Percentiles rank a stretch among this genome's conserved stretches.
These are phyloP conservation scores for Halophytophthora polymorphica DNA, from an alignment of 352 stramenopile species.

Conservation along the genomic window DNA sequence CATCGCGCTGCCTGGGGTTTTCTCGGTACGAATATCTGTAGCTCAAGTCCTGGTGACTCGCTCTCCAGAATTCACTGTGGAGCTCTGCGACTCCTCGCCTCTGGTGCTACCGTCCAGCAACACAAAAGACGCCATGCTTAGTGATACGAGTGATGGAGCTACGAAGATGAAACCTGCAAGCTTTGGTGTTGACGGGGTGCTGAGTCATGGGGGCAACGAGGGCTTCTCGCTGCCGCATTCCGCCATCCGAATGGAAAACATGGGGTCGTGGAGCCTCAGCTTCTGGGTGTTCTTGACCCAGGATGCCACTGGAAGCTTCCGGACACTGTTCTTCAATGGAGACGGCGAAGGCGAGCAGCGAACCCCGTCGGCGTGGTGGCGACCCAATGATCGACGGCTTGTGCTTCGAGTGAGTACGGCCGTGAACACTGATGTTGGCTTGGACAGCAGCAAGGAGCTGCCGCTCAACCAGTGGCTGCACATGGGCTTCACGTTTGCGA, in stretches of 20 bases:
- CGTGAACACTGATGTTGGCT: slow-evolving; percentile 47
- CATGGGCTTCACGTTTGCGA: slow-evolving; percentile 66
- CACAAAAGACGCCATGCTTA: neutral
- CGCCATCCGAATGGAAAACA: slow-evolving; percentile 25
- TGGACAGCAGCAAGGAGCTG: slow-evolving; percentile 43
- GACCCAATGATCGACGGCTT: slow-evolving; percentile 56
- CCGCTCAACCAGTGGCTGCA: slow-evolving; percentile 62
- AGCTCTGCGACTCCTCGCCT: slow-evolving; percentile 17
- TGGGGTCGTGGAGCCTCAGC: slow-evolving; percentile 58
- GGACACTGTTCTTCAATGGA: slow-evolving; percentile 84
- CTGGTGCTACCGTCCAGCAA: slow-evolving; percentile 14
- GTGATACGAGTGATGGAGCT: neutral
- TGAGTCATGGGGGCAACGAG: slow-evolving; percentile 48
- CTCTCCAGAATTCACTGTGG: slow-evolving; percentile 17
- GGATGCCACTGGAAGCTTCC: slow-evolving; percentile 51
- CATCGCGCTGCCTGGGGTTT: slow-evolving; percentile 34
- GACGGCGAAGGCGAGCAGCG: slow-evolving; percentile 54
- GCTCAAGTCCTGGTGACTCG: slow-evolving; percentile 4
- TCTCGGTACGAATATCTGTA: slow-evolving; percentile 19
- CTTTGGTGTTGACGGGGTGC: slow-evolving; percentile 41
- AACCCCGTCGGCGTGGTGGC: slow-evolving; percentile 81
- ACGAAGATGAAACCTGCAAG: slow-evolving; percentile 17
- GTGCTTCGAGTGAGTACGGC: slow-evolving; percentile 70
- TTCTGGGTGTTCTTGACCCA: slow-evolving; percentile 66
- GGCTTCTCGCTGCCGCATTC: slow-evolving; percentile 40